Percentiles rank a stretch among this genome's conserved stretches.
Conservation (phyloP, 345 rosid species). For the Tarenaya hassleriana region DNA sequence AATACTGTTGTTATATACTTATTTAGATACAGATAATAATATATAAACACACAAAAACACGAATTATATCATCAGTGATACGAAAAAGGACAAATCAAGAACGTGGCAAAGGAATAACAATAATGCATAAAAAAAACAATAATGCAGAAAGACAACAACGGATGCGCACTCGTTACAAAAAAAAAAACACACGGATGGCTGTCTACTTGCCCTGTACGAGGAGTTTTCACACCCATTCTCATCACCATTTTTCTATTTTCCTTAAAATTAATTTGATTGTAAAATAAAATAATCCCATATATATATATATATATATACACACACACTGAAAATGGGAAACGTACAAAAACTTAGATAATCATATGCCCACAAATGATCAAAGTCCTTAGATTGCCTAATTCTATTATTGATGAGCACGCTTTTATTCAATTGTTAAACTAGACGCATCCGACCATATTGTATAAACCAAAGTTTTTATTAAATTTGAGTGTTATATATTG, state of each 20-base stretch:
- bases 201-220: constrained; percentile 24
- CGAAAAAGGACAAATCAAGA: constrained; percentile 21
- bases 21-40: not conserved
- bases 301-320: no score
- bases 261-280: constrained; percentile 20
- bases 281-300: constrained; percentile 5
- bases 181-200: no score
- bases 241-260: not conserved
- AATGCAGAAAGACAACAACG: no score
- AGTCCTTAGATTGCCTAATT: constrained; percentile 33
- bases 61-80: not conserved
- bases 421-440: constrained; percentile 15
- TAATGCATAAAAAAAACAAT: constrained; percentile 13
- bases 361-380: constrained; percentile 9
- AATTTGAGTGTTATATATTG: not conserved
- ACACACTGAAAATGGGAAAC: constrained; percentile 11
- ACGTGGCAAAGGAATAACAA: constrained; percentile 27
- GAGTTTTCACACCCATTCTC: constrained; percentile 13
- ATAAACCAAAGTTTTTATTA: not conserved
- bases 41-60: not conserved
- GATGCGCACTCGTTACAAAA: no score
- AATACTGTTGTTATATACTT: not conserved
- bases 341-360: constrained; percentile 16
- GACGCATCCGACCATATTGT: constrained; percentile 20
- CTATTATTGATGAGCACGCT: constrained; percentile 26